Evolutionary conservation across 2,329 filamentous ascomycete genomes (phyloP).

Genomic region (Trichoderma semiorbis): DNA sequence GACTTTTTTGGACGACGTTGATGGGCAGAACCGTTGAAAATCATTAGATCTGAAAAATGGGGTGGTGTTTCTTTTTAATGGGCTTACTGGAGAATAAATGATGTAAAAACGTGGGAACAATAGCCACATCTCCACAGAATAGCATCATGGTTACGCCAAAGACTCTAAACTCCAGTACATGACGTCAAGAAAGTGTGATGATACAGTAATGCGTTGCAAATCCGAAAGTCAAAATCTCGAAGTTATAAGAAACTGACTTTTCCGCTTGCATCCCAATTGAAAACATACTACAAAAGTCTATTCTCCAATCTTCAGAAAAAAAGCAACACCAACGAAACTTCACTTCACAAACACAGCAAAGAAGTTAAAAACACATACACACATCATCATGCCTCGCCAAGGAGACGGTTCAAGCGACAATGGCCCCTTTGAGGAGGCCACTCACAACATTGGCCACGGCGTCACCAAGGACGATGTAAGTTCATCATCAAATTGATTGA

Average conservation of each 20-base stretch:
- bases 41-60: not conserved
- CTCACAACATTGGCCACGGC: conserved; percentile 45
- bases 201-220: not conserved
- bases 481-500: not conserved
- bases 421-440: conserved; percentile 37
- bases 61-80: not conserved
- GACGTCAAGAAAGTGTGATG: not conserved
- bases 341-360: not conserved
- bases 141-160: conserved; percentile 12
- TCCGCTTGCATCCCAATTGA: not conserved
- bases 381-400: conserved; percentile 45
- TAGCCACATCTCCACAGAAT: not conserved
- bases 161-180: not conserved
- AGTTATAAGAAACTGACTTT: not conserved
- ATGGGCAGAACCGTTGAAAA: not conserved
- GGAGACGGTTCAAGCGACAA: conserved; percentile 49
- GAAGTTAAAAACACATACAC: not conserved
- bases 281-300: not conserved
- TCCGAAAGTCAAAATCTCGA: not conserved
- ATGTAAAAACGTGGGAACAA: not conserved
- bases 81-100: not conserved
- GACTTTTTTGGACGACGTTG: not conserved
- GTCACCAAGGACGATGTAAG: conserved; percentile 38
- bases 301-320: not conserved
- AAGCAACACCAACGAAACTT: not conserved